phyloP scores from a whole-genome alignment of 176 grass and related monocot species.

The Triticum dicoccoides region DNA sequence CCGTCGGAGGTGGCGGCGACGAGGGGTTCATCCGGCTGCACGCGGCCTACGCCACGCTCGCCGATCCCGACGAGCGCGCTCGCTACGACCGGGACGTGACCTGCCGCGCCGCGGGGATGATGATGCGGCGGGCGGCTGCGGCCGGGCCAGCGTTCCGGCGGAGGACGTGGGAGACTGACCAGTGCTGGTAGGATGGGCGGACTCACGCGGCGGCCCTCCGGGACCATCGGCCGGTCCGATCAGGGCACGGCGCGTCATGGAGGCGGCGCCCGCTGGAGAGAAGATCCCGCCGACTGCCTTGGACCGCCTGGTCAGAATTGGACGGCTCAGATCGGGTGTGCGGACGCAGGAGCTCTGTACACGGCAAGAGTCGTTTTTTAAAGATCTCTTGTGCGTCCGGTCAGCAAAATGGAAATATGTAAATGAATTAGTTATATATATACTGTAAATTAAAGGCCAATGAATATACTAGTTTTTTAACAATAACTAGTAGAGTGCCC shows the following conservation, averaged over 20 bases:
- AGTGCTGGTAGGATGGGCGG: conserved; percentile 50
- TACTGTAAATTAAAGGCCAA: background rate
- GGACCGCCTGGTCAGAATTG: background rate
- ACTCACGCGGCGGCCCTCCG: background rate
- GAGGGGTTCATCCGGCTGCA: conserved; percentile 69
- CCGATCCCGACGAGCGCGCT: conserved; percentile 53
- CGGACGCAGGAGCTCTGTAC: background rate
- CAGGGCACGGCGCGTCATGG: background rate
- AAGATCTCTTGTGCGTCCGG: conserved; percentile 20
- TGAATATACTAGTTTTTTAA: too few relatives aligned
- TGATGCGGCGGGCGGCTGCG: background rate
- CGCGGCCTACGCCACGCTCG: conserved; percentile 63
- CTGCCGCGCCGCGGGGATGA: background rate
- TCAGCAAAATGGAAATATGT: background rate
- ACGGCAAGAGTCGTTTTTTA: background rate
- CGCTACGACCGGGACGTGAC: conserved; percentile 57
- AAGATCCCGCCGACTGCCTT: too few relatives aligned
- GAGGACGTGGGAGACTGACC: conserved; percentile 70
- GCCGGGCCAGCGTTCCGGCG: background rate
- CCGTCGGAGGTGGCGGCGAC: background rate
- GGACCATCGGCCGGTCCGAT: background rate
- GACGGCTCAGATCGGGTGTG: background rate
- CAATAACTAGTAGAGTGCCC: too few relatives aligned
- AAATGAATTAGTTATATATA: background rate
- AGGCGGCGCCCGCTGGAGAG: background rate